Conservation (phyloP, 2,329 filamentous ascomycete genomes). For the Keithomyces neogunnii region DNA sequence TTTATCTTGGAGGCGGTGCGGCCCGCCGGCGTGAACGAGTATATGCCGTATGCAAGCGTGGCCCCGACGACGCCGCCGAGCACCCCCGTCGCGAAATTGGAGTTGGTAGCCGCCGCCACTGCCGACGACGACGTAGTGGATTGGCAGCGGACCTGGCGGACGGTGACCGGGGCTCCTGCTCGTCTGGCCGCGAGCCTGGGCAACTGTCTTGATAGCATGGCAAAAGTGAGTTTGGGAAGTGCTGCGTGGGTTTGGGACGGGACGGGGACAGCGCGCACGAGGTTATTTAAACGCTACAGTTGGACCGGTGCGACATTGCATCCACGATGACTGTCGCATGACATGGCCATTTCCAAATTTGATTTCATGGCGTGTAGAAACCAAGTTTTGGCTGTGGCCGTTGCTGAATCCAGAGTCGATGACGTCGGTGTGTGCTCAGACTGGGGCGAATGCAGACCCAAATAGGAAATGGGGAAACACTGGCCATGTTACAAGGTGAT, state of each 20-base stretch:
- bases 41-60: constrained; percentile 32
- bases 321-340: too few relatives aligned
- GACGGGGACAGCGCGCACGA: too few relatives aligned
- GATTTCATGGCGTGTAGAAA: too few relatives aligned
- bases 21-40: constrained; percentile 35
- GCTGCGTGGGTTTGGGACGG: too few relatives aligned
- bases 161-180: not conserved
- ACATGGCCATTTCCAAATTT: too few relatives aligned
- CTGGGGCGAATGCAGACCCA: not conserved
- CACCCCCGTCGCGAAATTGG: constrained; percentile 31
- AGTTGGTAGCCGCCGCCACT: constrained; percentile 9
- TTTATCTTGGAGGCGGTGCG: constrained; percentile 33
- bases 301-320: too few relatives aligned
- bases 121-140: constrained; percentile 25
- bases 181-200: constrained; percentile 13
- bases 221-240: too few relatives aligned
- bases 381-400: too few relatives aligned
- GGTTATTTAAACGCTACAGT: too few relatives aligned
- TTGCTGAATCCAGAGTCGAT: not conserved
- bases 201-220: not conserved
- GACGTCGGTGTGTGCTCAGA: not conserved
- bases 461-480: too few relatives aligned
- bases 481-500: too few relatives aligned
- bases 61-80: constrained; percentile 36
- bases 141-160: constrained; percentile 28